Base-by-base conservation (phyloP, 2,329 filamentous ascomycete species). In the Pezicula neosporulosa region DNA sequence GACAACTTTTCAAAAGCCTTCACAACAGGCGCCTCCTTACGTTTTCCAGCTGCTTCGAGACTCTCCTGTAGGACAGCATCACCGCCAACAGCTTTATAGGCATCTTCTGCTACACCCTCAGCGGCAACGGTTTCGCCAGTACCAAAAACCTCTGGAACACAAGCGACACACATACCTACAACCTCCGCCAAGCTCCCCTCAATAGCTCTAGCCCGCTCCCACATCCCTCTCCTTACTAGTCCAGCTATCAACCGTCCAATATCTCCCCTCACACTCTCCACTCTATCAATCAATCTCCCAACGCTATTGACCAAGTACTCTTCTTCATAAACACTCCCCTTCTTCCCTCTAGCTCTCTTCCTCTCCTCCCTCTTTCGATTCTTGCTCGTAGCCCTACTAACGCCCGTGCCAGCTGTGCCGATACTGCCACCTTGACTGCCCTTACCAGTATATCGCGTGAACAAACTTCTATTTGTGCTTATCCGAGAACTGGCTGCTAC, bases 281-380 rank as follows among this genome's bases (percentile, higher is more conserved):
- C 83, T 35, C 92, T 80, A 67, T 96, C 90, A 13, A 96, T 82
- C 33, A 99, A 77, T 21, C 94, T 78, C 12, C 86, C 82, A 35
- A 97, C 85, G 60, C 87, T 93, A 68, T 92, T 94, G 52, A 96
- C 86, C 5, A 99, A 81, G 68, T 99, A 99, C 70, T 97, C 94
- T 66, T 97, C 93, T 69, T 99, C 94, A 69, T 99, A 99, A 5
- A 99, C 89, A 15, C 90, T 96, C 10, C 94, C 94, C 75, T 97
- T 97, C 68, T 96, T 93, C 21, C 94, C 94, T 7, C 90, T 78
- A 0, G 94, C 94, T 15, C 93, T 84, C 79, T 99, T 99, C 68
- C 96, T 85, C 76, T 99, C 94, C 70, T 99, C 94, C 18, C 91
- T 80, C 21, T 87, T 79, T 48, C 91, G 84, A 66, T 96, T 97